Percentiles rank a stretch among this genome's conserved stretches.
Conservation (phyloP, 106 monocot species). For the Phalaenopsis aphrodite region DNA sequence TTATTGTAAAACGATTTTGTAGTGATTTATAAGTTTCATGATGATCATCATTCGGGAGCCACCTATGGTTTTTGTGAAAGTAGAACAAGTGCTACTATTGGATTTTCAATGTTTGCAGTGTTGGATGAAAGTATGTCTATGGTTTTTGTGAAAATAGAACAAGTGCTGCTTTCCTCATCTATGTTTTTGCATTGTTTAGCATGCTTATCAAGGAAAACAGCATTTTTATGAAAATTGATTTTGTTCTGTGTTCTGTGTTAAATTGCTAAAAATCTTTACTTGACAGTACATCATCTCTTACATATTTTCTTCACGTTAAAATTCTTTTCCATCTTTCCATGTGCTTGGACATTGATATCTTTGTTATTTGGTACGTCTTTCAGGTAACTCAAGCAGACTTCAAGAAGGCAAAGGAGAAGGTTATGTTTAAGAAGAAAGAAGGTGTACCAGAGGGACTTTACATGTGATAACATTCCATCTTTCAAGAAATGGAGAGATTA, state of each 20-base stretch:
- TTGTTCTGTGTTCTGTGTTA: neutral
- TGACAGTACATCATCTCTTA: neutral
- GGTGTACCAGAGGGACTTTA: too few species aligned
- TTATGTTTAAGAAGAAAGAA: constrained; percentile 97
- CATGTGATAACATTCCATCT: too few species aligned
- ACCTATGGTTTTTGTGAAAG: neutral
- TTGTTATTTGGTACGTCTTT: neutral
- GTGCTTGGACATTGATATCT: neutral
- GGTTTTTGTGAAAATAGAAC: too few species aligned
- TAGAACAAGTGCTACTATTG: neutral
- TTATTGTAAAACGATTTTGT: too few species aligned
- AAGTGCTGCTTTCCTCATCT: neutral
- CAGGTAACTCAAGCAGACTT: constrained; percentile 78
- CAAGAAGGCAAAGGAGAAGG: constrained; percentile 94
- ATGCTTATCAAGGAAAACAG: neutral
- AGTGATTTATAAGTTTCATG: too few species aligned
- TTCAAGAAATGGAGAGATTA: neutral
- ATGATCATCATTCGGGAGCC: too few species aligned
- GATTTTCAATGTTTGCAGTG: too few species aligned
- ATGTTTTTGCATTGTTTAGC: neutral
- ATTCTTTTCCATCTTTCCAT: neutral
- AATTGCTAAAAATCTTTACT: neutral
- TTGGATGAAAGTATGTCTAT: too few species aligned
- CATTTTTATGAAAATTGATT: neutral
- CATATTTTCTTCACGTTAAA: neutral